Conservation (phyloP, 139 green algal species). For the Micractinium conductrix region DNA sequence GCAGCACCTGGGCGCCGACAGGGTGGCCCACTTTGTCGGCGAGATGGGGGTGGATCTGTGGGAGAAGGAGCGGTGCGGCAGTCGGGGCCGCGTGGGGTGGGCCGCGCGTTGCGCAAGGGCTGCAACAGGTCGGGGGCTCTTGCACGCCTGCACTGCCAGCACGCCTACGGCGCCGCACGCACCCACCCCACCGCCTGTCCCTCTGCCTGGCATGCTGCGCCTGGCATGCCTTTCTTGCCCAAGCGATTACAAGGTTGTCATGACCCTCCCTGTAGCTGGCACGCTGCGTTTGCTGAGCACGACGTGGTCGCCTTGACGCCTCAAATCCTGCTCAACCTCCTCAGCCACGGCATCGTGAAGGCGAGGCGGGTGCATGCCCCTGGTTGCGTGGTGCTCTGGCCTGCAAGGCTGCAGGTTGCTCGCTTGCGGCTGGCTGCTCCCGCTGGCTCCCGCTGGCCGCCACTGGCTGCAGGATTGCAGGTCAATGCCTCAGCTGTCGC, state of each 20-base stretch:
- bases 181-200: not conserved
- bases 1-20: slow-evolving; percentile 14
- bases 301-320: slow-evolving; percentile 73
- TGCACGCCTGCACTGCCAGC: too few relatives aligned
- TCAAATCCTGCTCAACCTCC: slow-evolving; percentile 71
- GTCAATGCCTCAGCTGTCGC: not conserved
- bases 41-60: slow-evolving; percentile 54
- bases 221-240: too few relatives aligned
- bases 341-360: slow-evolving; percentile 60
- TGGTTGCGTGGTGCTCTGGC: too few relatives aligned
- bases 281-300: slow-evolving; percentile 24
- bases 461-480: not conserved
- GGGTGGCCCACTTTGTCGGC: slow-evolving; percentile 28
- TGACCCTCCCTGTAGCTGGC: slow-evolving; percentile 29
- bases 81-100: too few relatives aligned
- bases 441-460: too few relatives aligned
- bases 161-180: too few relatives aligned
- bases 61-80: slow-evolving; percentile 18
- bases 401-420: too few relatives aligned
- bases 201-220: too few relatives aligned
- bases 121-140: too few relatives aligned
- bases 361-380: not conserved
- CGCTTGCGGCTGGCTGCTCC: too few relatives aligned
- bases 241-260: too few relatives aligned
- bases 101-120: too few relatives aligned